Conservation (phyloP, 2,329 filamentous ascomycete species). For the Scorias spongiosa region DNA sequence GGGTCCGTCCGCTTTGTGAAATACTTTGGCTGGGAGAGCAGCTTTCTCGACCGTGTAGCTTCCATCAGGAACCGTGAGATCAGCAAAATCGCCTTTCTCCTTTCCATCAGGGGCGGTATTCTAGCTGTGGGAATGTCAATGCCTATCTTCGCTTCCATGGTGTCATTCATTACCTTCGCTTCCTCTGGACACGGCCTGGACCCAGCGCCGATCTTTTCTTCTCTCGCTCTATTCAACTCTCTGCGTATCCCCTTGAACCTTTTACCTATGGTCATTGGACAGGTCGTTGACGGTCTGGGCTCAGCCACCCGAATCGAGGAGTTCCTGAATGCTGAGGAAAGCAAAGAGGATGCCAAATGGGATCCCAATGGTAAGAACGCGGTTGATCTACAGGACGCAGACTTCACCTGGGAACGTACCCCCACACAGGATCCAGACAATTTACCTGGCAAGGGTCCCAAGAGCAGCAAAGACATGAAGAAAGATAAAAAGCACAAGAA, state of each 20-base stretch:
- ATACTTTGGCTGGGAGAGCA: constrained; percentile 87
- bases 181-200: constrained; percentile 50
- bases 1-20: constrained; percentile 90
- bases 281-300: constrained; percentile 77
- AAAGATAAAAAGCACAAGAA: constrained; percentile 29
- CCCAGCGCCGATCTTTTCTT: constrained; percentile 77
- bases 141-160: constrained; percentile 88
- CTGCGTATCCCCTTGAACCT: constrained; percentile 81
- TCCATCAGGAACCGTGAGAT: constrained; percentile 66
- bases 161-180: constrained; percentile 72
- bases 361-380: constrained; percentile 37
- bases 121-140: constrained; percentile 72
- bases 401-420: constrained; percentile 76
- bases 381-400: constrained; percentile 54
- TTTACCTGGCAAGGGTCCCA: constrained; percentile 13
- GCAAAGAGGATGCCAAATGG: constrained; percentile 52
- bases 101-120: constrained; percentile 73
- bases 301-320: constrained; percentile 77
- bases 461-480: constrained; percentile 23
- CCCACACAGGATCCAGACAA: constrained; percentile 34
- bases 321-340: constrained; percentile 75
- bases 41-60: constrained; percentile 63
- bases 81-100: constrained; percentile 62
- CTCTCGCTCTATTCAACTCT: constrained; percentile 82
- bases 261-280: constrained; percentile 73